Conservation (phyloP, 768 basidiomycete genomes). For the Auricularia cornea region DNA sequence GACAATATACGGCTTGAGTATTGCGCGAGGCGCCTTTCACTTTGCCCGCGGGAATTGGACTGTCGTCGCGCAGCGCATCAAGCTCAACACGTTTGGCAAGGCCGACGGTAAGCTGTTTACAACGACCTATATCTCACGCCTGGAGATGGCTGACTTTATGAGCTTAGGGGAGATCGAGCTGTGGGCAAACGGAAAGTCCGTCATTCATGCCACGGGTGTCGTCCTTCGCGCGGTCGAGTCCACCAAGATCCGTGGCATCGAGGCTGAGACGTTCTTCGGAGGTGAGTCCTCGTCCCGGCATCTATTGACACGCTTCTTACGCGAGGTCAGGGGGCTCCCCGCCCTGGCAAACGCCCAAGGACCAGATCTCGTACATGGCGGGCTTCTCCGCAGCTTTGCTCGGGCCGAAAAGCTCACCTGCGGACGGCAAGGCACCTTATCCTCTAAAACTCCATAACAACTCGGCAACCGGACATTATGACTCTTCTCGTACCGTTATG, state of each 20-base stretch:
- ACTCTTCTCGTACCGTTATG: no score
- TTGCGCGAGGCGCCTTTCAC: slow-evolving; percentile 60
- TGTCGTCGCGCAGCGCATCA: slow-evolving; percentile 57
- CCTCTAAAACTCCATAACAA: background rate
- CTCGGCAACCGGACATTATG: no score
- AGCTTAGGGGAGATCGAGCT: slow-evolving; percentile 56
- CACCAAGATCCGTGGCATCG: slow-evolving; percentile 55
- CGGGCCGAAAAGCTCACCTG: background rate
- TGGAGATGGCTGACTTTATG: background rate
- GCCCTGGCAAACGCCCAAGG: slow-evolving; percentile 50
- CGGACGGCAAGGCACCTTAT: background rate
- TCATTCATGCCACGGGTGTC: slow-evolving; percentile 49
- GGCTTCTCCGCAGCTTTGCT: slow-evolving; percentile 61
- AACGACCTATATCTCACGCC: background rate
- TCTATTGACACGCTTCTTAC: no score
- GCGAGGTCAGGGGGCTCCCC: slow-evolving; percentile 34
- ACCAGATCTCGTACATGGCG: slow-evolving; percentile 57
- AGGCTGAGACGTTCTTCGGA: slow-evolving; percentile 76
- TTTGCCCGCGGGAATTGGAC: slow-evolving; percentile 61
- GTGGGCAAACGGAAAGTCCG: slow-evolving; percentile 55
- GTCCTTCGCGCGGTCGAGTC: slow-evolving; percentile 40
- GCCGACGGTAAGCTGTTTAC: slow-evolving; percentile 41
- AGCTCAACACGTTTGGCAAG: slow-evolving; percentile 62
- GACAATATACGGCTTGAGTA: slow-evolving; percentile 52
- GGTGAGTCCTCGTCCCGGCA: slow-evolving; percentile 28